Conservation (phyloP, 306 rosid genomes). For the Trifolium subterraneum region DNA sequence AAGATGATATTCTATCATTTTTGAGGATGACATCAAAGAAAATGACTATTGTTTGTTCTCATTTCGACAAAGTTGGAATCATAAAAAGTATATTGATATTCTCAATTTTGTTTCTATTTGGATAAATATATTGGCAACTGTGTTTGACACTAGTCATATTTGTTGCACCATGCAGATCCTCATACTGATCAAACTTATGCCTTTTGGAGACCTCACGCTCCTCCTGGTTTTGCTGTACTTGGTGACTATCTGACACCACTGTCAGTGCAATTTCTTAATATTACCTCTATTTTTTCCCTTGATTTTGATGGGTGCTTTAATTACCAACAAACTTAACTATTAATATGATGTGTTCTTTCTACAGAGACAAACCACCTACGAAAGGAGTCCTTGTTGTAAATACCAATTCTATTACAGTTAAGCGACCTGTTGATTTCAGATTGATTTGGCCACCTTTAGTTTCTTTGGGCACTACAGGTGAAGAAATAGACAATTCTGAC, state of each 20-base stretch:
- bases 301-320: conserved; percentile 25
- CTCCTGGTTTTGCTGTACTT: conserved; percentile 92
- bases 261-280: conserved; percentile 58
- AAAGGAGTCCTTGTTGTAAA: conserved; percentile 92
- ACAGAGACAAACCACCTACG: conserved; percentile 96
- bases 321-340: conserved; percentile 18
- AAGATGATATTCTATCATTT: conserved; percentile 88
- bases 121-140: conserved; percentile 18
- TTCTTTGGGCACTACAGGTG: conserved; percentile 47
- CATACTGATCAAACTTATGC: conserved; percentile 71
- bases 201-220: conserved; percentile 97
- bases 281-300: conserved; percentile 12
- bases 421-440: conserved; percentile 77
- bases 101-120: conserved; percentile 22
- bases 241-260: conserved; percentile 93
- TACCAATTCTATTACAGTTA: conserved; percentile 70
- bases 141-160: conserved; percentile 32
- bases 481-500: conserved; percentile 46
- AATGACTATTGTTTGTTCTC: conserved; percentile 87
- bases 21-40: conserved; percentile 87
- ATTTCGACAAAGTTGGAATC: conserved; percentile 90
- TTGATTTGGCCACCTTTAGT: conserved; percentile 81
- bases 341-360: conserved; percentile 41
- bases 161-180: conserved; percentile 63
- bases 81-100: conserved; percentile 57